Evolutionary conservation across 192 early-diverging fungal species (phyloP).

Genomic region (Backusella tarrabulga): DNA sequence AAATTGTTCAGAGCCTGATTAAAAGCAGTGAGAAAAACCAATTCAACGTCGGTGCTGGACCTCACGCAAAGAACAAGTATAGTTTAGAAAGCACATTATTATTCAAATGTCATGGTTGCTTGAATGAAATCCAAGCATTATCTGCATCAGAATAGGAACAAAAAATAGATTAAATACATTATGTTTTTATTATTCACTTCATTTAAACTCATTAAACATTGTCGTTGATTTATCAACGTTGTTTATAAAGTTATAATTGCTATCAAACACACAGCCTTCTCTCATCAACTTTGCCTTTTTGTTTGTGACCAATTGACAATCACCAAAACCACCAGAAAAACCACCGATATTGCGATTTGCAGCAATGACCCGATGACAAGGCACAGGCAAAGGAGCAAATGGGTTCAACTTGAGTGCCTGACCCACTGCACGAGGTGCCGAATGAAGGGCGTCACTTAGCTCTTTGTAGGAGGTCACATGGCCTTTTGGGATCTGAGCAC

Average conservation of each 20-base stretch:
- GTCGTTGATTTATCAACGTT: slow-evolving; percentile 37
- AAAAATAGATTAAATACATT: not conserved
- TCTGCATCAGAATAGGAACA: not conserved
- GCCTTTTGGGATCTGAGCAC: slow-evolving; percentile 63
- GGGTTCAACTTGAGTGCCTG: slow-evolving; percentile 68
- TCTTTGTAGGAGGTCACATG: slow-evolving; percentile 67
- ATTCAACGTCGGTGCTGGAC: slow-evolving; percentile 26
- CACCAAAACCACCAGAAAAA: slow-evolving; percentile 62
- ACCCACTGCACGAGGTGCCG: slow-evolving; percentile 64
- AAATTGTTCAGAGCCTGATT: slow-evolving; percentile 51
- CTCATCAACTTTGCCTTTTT: slow-evolving; percentile 65
- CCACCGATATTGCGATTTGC: slow-evolving; percentile 66
- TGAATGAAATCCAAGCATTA: slow-evolving; percentile 31
- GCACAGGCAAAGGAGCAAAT: slow-evolving; percentile 65
- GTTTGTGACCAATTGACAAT: slow-evolving; percentile 58
- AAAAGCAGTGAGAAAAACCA: slow-evolving; percentile 32
- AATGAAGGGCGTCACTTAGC: slow-evolving; percentile 58
- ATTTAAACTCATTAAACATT: slow-evolving; percentile 55
- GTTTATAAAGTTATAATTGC: slow-evolving; percentile 43
- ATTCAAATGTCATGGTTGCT: slow-evolving; percentile 58
- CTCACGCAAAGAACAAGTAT: slow-evolving; percentile 62
- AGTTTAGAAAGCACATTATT: slow-evolving; percentile 61
- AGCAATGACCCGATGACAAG: slow-evolving; percentile 70
- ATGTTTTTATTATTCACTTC: not conserved
- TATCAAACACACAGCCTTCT: slow-evolving; percentile 64